Evolutionary conservation across 306 rosid species (phyloP).

Genomic region (Cucurbita maxima): DNA sequence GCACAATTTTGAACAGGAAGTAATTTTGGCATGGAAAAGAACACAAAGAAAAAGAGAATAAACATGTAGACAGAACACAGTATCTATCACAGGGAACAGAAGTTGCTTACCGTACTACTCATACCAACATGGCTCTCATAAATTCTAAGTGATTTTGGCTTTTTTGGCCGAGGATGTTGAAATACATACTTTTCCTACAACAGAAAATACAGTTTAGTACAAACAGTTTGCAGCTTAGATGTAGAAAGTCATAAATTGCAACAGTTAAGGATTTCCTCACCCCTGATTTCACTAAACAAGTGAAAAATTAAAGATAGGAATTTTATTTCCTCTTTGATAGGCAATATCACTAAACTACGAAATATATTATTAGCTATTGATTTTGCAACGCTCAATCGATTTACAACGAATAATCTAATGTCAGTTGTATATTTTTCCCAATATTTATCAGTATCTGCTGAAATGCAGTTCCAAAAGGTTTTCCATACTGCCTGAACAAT

Average conservation of each 20-base stretch:
- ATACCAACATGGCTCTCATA: conserved; percentile 92
- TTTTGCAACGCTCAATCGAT: not conserved
- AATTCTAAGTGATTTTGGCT: conserved; percentile 83
- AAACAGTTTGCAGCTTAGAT: not conserved
- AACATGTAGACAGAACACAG: not conserved
- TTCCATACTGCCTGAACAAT: not conserved
- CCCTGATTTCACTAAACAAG: not conserved
- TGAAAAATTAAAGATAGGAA: not conserved
- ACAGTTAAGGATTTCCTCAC: not conserved
- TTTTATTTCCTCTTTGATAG: not conserved
- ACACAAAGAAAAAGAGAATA: not conserved
- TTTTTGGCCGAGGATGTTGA: conserved; percentile 76
- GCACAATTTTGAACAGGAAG: not conserved
- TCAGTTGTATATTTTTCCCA: not conserved
- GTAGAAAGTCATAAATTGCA: not conserved
- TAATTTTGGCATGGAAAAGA: not conserved
- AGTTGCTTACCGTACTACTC: conserved; percentile 81
- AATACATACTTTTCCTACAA: conserved; percentile 70
- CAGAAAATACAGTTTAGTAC: not conserved
- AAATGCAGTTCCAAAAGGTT: not conserved
- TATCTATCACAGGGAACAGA: not conserved
- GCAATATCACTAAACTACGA: not conserved
- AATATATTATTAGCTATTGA: not conserved
- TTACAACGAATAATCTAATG: not conserved
- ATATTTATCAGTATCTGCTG: not conserved